phyloP scores from a whole-genome alignment of 176 grass and related monocot species.

The Juncus inflexus region DNA sequence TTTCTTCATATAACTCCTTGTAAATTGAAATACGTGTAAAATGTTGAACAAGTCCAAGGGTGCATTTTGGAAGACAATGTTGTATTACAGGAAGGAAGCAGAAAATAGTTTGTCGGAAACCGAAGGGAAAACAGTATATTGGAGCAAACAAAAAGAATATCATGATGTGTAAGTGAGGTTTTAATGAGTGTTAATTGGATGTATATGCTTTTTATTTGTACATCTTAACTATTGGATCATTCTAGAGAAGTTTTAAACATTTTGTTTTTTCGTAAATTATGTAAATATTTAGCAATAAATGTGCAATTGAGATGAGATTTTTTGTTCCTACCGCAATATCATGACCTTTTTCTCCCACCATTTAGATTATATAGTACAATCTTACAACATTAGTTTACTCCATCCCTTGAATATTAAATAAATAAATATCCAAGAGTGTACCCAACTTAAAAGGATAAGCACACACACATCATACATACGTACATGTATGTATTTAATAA shows the following conservation, averaged over 20 bases:
- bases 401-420: no score
- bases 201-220: constrained; percentile 23
- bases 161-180: constrained; percentile 16
- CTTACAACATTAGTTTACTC: no score
- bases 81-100: neutral
- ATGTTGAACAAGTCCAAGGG: neutral
- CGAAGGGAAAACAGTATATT: constrained; percentile 4
- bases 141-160: neutral
- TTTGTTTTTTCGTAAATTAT: constrained; percentile 16
- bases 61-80: neutral
- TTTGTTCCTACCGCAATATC: no score
- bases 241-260: constrained; percentile 22
- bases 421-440: neutral
- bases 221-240: constrained; percentile 26
- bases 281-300: constrained; percentile 31
- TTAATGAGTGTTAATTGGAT: constrained; percentile 7
- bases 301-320: no score
- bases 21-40: constrained; percentile 20
- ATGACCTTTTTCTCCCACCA: neutral
- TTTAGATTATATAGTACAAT: no score
- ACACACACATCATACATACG: neutral
- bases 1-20: no score
- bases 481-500: neutral
- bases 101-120: constrained; percentile 8
- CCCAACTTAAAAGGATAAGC: neutral